Conservation (phyloP, 768 basidiomycete species). For the Boletus coccyginus region DNA sequence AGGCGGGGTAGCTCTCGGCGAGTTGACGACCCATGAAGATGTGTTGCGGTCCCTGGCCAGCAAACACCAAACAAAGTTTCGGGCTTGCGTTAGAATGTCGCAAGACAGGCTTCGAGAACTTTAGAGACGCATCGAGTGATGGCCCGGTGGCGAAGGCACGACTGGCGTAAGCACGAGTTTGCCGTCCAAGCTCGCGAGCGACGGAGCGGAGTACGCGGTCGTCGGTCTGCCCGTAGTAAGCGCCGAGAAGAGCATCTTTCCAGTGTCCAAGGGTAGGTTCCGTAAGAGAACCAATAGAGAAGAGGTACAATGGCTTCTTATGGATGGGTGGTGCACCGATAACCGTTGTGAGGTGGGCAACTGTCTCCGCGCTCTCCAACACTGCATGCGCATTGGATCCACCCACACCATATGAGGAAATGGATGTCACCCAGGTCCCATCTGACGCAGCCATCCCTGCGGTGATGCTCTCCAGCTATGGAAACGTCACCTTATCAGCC, state of each 20-base stretch:
- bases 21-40: slow-evolving; percentile 37
- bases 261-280: slow-evolving; percentile 24
- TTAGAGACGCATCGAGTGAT: slow-evolving; percentile 19
- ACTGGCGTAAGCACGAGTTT: slow-evolving; percentile 29
- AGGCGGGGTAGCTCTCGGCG: slow-evolving; percentile 30
- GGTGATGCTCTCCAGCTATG: slow-evolving; percentile 22
- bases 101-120: slow-evolving; percentile 30
- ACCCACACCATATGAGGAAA: slow-evolving; percentile 35
- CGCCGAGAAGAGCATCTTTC: slow-evolving; percentile 18
- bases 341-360: slow-evolving; percentile 10
- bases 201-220: slow-evolving; percentile 24
- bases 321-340: not conserved
- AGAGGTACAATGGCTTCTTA: slow-evolving; percentile 23
- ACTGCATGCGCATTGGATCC: slow-evolving; percentile 35
- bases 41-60: slow-evolving; percentile 38
- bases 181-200: slow-evolving; percentile 27
- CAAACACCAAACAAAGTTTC: slow-evolving; percentile 34
- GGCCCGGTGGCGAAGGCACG: slow-evolving; percentile 27
- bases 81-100: slow-evolving; percentile 22
- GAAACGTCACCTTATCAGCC: not conserved
- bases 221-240: slow-evolving; percentile 19
- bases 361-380: slow-evolving; percentile 25
- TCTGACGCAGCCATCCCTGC: slow-evolving; percentile 29
- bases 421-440: slow-evolving; percentile 30
- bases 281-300: slow-evolving; percentile 28